Evolutionary conservation across 176 grass and related monocot species (phyloP), one percentile per base, ranked within the genome.

Genomic region (Ananas comosus): DNA sequence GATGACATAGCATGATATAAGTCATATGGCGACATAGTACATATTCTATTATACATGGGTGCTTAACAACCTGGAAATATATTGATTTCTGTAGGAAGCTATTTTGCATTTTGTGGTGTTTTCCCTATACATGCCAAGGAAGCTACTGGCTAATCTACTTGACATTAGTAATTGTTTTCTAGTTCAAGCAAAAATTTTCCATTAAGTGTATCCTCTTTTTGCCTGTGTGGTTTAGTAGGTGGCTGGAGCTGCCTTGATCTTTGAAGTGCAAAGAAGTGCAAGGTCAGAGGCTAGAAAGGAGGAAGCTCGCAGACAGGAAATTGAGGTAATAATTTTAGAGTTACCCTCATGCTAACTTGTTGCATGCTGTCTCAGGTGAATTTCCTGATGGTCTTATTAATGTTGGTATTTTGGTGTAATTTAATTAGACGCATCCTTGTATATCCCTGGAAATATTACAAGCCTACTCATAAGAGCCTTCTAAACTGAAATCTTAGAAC

Each of bases 281-380:
- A 85, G 94, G 66, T 99, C 94, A 21, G 94, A 99, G 81, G 87
- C 89, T 68, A 99, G 89, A 79, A 97, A 93, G 66, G 94, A 99
- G 80, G 89, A 93, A 85, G 75, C 84, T 59, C 87, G 87, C n/a
- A 93, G 70, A 73, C 90, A 83, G 58, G 94, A 93, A 86, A 85
- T 99, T 80, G 84, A 93, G 89, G 94, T 97, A 69, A 76, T n/a
- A 72, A 12, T 64, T 67, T 25, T 27, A 42, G 22, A 49, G 1
- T 59, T 42, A 48, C n/a, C 3, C 2, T 76, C 2, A 63, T 11
- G 33, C 33, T 11, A 53, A 24, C 3, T 22, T 10, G 16, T 22
- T 58, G 59, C 16, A 18, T 22, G 56, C 56, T 17, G 48, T 49
- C 23, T 66, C 18, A 42, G 33, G 5, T 42, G 33, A 7, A 7